A percentile compares a stretch with the other conserved stretches of the same genome.
Evolutionary conservation across 2,329 filamentous ascomycete species (phyloP).

Genomic region (Diplodia intermedia): DNA sequence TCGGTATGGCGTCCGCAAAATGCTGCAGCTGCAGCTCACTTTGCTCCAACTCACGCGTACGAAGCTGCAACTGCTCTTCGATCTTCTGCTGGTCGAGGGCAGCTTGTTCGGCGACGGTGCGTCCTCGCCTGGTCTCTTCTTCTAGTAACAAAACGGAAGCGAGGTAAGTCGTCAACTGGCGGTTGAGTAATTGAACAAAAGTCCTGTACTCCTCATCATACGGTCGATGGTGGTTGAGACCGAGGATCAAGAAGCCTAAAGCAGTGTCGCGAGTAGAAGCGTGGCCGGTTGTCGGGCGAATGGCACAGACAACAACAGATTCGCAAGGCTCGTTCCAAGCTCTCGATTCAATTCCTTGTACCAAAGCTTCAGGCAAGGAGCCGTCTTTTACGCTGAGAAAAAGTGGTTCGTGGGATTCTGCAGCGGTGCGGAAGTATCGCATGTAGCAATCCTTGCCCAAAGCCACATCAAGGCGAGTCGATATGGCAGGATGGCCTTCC

Average conservation of each 20-base stretch:
- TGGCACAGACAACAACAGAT: conserved; percentile 32
- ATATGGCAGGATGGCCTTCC: conserved; percentile 38
- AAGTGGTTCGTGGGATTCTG: conserved; percentile 42
- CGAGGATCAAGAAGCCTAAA: conserved; percentile 44
- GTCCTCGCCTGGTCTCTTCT: conserved; percentile 41
- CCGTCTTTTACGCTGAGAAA: conserved; percentile 40
- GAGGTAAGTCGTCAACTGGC: conserved; percentile 44
- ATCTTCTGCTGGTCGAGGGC: conserved; percentile 45
- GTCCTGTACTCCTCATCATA: conserved; percentile 45
- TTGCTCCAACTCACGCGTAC: conserved; percentile 27
- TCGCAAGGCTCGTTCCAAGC: conserved; percentile 30
- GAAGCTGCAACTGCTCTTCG: conserved; percentile 29
- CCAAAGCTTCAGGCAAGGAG: conserved; percentile 41
- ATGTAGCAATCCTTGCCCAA: conserved; percentile 30
- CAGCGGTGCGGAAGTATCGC: conserved; percentile 39
- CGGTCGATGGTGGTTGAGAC: conserved; percentile 44
- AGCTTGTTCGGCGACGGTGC: conserved; percentile 40
- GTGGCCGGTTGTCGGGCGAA: conserved; percentile 40
- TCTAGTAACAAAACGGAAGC: conserved; percentile 46
- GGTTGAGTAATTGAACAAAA: conserved; percentile 43
- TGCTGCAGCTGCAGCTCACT: conserved; percentile 31
- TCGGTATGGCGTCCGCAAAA: conserved; percentile 31
- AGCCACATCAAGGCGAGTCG: conserved; percentile 30
- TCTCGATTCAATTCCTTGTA: conserved; percentile 43
- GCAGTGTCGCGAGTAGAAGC: conserved; percentile 33